These are phyloP conservation scores for Candida rishiriensis DNA, from an alignment of 805 yeast genomes.

Conservation along the genomic window DNA sequence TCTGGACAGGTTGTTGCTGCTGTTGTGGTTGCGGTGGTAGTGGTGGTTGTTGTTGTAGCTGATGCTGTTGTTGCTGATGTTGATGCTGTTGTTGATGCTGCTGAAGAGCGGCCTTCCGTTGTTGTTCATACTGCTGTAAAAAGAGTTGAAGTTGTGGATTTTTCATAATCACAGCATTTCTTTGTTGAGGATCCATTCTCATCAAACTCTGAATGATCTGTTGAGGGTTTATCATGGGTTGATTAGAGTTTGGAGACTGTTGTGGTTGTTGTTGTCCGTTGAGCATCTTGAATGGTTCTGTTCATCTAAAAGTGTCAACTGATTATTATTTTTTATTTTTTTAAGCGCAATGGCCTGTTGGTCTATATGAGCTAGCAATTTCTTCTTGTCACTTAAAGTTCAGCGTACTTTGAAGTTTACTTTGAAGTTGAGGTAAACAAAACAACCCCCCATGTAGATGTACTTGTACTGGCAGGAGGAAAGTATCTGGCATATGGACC, in stretches of 20 bases:
- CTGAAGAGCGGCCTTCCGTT: conserved; percentile 24
- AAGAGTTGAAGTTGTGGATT: conserved; percentile 32
- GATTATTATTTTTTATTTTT: no score
- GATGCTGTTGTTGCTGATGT: conserved; percentile 23
- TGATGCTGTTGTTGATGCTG: conserved; percentile 24
- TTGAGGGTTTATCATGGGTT: conserved; percentile 22
- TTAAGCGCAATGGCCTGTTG: no score
- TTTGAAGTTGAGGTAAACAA: no score
- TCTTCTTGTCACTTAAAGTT: neutral
- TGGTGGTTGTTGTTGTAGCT: conserved; percentile 10
- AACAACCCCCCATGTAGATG: no score
- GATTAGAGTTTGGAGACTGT: conserved; percentile 3
- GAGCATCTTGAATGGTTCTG: neutral
- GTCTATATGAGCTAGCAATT: neutral
- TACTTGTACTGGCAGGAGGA: no score
- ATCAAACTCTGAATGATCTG: conserved; percentile 30
- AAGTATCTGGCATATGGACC: no score
- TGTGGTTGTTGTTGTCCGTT: conserved; percentile 10
- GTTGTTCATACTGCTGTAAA: conserved; percentile 32
- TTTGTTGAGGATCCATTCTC: conserved; percentile 33
- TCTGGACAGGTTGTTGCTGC: conserved; percentile 11
- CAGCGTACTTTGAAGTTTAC: neutral
- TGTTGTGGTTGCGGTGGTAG: conserved; percentile 5
- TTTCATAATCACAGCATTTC: conserved; percentile 27
- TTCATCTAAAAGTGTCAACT: no score